Conservation (phyloP, 768 basidiomycete genomes). For the Panaeolus cyanescens region DNA sequence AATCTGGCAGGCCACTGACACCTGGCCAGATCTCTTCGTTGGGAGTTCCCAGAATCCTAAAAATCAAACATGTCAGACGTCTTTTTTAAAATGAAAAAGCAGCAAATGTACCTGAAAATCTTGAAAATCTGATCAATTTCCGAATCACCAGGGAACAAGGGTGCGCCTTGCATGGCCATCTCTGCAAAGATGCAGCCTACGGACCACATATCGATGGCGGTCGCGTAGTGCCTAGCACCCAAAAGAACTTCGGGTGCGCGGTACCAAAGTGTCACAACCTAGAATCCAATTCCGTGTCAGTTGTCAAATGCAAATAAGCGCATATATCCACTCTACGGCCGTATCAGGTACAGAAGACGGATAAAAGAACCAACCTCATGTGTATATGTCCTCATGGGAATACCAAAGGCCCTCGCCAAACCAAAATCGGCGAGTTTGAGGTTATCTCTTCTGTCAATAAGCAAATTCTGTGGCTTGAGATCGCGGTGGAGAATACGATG, state of each 20-base stretch:
- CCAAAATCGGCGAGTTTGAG: constrained; percentile 98
- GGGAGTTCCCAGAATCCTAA: constrained; percentile 92
- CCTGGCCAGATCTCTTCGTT: constrained; percentile 92
- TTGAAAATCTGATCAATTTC: constrained; percentile 99
- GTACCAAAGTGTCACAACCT: constrained; percentile 99
- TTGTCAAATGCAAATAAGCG: neutral
- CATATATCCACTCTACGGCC: neutral
- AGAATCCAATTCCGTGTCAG: constrained; percentile 5
- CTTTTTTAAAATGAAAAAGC: neutral
- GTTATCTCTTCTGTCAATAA: constrained; percentile 88
- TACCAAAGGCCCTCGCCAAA: constrained; percentile 94
- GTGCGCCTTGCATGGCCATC: constrained; percentile 90
- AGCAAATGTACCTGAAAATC: constrained; percentile 82
- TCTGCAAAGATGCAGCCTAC: constrained; percentile 99
- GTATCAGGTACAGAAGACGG: neutral
- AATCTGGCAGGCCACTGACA: constrained; percentile 85
- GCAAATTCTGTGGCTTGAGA: constrained; percentile 93
- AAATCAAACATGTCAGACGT: neutral
- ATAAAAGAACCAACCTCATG: constrained; percentile 70
- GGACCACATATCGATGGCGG: constrained; percentile 99
- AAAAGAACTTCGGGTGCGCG: constrained; percentile 97
- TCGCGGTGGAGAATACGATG: constrained; percentile 97
- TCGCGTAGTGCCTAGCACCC: constrained; percentile 94
- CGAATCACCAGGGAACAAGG: constrained; percentile 97
- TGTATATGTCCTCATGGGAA: constrained; percentile 98